Evolutionary conservation across 73 alveolate species (phyloP).

Genomic region (Tetrahymena thermophila): DNA sequence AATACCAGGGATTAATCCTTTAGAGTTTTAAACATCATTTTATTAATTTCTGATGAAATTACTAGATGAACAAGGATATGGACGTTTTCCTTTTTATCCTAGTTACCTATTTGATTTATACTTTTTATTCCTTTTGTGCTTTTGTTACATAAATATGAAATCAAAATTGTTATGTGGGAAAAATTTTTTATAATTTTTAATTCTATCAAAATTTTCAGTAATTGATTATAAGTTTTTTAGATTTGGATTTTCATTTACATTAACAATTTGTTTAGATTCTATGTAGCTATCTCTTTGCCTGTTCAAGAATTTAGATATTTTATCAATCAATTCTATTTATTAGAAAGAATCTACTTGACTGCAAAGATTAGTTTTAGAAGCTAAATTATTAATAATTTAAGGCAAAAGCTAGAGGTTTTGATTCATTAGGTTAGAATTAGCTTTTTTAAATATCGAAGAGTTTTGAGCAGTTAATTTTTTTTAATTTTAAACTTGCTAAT

Average conservation of each 20-base stretch:
- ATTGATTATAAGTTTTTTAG: background rate
- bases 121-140: background rate
- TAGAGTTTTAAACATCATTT: background rate
- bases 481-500: background rate
- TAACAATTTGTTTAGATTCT: background rate
- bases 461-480: no score
- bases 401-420: background rate
- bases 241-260: background rate
- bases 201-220: background rate
- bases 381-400: background rate
- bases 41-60: background rate
- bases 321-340: background rate
- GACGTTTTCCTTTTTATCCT: background rate
- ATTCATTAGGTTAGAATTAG: background rate
- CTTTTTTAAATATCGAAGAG: background rate
- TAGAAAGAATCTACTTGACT: background rate
- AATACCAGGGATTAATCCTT: background rate
- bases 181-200: background rate
- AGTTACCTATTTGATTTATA: background rate
- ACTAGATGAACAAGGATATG: background rate
- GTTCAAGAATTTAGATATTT: background rate
- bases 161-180: background rate
- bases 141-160: background rate
- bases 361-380: background rate
- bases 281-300: background rate